A percentile compares a stretch with the other conserved stretches of the same genome.
phyloP scores from a whole-genome alignment of 352 stramenopile genomes.

The Chrysophaeum taylorii region DNA sequence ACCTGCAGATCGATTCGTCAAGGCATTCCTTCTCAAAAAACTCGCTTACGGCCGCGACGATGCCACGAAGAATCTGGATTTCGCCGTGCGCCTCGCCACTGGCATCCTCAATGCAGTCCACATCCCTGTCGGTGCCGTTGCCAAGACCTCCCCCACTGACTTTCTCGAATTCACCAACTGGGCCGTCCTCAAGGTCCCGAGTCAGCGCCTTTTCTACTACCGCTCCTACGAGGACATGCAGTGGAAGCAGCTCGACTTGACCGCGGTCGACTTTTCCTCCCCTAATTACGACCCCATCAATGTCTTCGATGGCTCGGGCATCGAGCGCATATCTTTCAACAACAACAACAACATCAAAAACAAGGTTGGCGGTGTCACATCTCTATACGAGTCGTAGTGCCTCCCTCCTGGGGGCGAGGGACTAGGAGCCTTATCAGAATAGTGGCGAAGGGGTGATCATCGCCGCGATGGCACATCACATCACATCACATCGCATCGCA shows the following conservation, averaged over 20 bases:
- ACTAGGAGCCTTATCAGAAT: no score
- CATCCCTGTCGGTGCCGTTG: constrained; percentile 5
- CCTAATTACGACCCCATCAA: no score
- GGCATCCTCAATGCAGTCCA: constrained; percentile 19
- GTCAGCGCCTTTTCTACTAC: background rate
- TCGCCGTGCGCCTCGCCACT: constrained; percentile 6
- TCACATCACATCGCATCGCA: no score
- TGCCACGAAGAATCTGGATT: background rate
- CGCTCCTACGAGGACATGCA: background rate
- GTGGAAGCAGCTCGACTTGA: constrained; percentile 11
- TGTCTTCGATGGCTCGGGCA: no score
- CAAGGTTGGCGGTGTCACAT: no score
- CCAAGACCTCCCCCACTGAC: background rate
- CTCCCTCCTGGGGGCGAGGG: no score
- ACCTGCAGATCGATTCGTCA: constrained; percentile 16
- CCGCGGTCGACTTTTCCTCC: constrained; percentile 14
- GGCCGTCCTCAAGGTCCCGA: constrained; percentile 14
- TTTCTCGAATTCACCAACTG: constrained; percentile 13
- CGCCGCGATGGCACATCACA: no score
- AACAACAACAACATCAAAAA: no score
- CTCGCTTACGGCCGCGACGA: background rate
- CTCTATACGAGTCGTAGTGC: no score
- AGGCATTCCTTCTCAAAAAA: constrained; percentile 15
- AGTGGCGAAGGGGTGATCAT: no score
- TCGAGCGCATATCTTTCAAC: no score